Evolutionary conservation across 202 grass and related monocot genomes (phyloP).

Genomic region (Setaria italica): DNA sequence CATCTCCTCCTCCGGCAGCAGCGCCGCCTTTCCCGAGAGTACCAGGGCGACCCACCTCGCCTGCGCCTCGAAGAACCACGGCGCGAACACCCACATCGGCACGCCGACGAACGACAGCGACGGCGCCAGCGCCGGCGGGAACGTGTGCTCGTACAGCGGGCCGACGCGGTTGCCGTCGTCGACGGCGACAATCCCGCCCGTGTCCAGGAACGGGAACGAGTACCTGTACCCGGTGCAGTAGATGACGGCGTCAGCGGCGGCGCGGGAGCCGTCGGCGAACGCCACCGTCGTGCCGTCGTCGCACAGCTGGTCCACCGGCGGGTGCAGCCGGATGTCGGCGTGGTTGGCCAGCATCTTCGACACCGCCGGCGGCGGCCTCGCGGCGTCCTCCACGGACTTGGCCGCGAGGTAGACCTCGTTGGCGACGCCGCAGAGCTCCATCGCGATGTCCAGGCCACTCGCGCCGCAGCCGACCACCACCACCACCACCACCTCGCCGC

Average conservation of each 20-base stretch:
- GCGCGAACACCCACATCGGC: conserved; percentile 9
- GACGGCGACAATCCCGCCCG: background rate
- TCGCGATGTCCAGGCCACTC: conserved; percentile 36
- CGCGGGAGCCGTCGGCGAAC: conserved; percentile 34
- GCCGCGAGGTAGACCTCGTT: conserved; percentile 36
- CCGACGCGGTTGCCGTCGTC: background rate
- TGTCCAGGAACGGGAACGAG: conserved; percentile 1
- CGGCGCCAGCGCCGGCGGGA: conserved; percentile 26
- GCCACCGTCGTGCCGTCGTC: conserved; percentile 30
- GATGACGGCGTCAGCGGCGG: conserved; percentile 42
- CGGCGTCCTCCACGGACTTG: background rate
- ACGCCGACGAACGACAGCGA: conserved; percentile 19
- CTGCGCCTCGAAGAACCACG: conserved; percentile 19
- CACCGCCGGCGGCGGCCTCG: background rate
- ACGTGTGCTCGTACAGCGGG: background rate
- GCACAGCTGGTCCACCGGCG: background rate
- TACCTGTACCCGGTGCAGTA: conserved; percentile 41
- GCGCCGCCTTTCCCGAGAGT: conserved; percentile 10
- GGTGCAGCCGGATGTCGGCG: background rate
- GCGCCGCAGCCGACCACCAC: conserved; percentile 33
- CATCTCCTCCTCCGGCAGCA: conserved; percentile 15
- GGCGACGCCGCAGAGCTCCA: conserved; percentile 37
- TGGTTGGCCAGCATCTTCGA: background rate
- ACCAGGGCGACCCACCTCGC: conserved; percentile 42
- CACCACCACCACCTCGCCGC: conserved; percentile 39